Percentiles rank a stretch among this genome's conserved stretches.
phyloP scores from a whole-genome alignment of 768 basidiomycete species.

The Boletus reticuloceps region DNA sequence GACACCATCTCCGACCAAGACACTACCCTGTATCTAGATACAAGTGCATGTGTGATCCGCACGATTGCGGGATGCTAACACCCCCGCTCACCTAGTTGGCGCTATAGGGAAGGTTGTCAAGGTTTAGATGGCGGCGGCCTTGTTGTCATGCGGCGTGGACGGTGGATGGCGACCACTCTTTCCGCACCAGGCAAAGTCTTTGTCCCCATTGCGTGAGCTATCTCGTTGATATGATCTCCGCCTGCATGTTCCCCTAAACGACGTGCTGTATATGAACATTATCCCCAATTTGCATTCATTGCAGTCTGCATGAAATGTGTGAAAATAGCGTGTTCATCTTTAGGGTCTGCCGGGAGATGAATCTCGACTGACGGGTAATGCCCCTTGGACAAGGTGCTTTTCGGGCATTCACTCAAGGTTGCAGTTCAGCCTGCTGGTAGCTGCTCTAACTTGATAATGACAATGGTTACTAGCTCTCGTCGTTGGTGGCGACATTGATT shows the following conservation, averaged over 20 bases:
- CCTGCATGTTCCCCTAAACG: background rate
- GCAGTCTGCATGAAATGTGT: background rate
- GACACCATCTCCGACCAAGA: conserved; percentile 22
- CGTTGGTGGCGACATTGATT: background rate
- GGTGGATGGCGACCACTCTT: background rate
- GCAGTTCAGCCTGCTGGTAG: background rate
- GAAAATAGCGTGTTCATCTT: background rate
- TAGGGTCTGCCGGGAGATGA: background rate
- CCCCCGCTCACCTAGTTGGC: background rate
- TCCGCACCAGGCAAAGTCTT: background rate
- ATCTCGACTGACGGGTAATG: background rate
- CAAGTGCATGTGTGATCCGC: conserved; percentile 17
- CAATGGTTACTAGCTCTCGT: background rate
- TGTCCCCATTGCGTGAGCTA: conserved; percentile 1
- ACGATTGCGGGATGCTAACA: conserved; percentile 20
- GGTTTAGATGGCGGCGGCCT: background rate
- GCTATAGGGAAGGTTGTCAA: conserved; percentile 2
- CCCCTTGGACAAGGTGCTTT: background rate
- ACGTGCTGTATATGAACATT: background rate
- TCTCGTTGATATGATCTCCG: conserved; percentile 6
- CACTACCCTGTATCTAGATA: conserved; percentile 13
- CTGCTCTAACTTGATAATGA: background rate
- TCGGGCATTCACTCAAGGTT: background rate
- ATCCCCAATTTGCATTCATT: background rate
- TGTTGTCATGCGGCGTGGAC: conserved; percentile 9